Evolutionary conservation across 495 filamentous ascomycete genomes (phyloP).

Genomic region (Gamarada debralockiae): DNA sequence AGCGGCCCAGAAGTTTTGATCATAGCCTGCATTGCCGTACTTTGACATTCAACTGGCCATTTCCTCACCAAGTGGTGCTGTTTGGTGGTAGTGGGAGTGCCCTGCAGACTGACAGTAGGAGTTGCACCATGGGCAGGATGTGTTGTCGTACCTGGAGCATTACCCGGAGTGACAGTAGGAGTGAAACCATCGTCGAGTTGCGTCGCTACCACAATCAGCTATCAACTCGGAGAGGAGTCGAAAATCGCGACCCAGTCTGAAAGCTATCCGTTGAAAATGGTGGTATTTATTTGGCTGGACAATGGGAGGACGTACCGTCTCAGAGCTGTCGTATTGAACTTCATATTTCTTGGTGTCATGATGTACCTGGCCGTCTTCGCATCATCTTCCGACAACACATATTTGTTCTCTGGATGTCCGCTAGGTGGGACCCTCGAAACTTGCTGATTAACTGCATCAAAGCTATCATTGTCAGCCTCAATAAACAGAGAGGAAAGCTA

Average conservation of each 20-base stretch:
- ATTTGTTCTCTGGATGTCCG: slow-evolving; percentile 24
- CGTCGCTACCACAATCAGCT: neutral
- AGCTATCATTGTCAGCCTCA: neutral
- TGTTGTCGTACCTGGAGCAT: neutral
- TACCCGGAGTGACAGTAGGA: neutral
- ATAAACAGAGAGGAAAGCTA: neutral
- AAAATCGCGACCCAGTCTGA: slow-evolving; percentile 15
- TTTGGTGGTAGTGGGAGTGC: neutral
- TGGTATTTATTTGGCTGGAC: slow-evolving; percentile 14
- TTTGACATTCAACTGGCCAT: slow-evolving; percentile 16
- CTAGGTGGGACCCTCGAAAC: slow-evolving; percentile 15
- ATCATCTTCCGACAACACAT: slow-evolving; percentile 1
- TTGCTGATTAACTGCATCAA: neutral
- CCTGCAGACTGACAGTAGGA: neutral
- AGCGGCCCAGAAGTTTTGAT: slow-evolving; percentile 14
- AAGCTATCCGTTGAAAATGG: slow-evolving; percentile 10
- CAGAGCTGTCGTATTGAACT: slow-evolving; percentile 16
- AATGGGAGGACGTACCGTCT: slow-evolving; percentile 9
- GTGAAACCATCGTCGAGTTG: neutral
- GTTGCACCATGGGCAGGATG: too few species aligned
- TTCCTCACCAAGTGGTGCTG: slow-evolving; percentile 18
- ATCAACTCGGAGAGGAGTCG: neutral
- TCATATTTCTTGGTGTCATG: neutral
- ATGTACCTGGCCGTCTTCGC: neutral
- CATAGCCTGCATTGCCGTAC: neutral